Evolutionary conservation across 441 rosid species (phyloP), one percentile per base, ranked within the genome.

Genomic region (Arabidopsis lyrata): DNA sequence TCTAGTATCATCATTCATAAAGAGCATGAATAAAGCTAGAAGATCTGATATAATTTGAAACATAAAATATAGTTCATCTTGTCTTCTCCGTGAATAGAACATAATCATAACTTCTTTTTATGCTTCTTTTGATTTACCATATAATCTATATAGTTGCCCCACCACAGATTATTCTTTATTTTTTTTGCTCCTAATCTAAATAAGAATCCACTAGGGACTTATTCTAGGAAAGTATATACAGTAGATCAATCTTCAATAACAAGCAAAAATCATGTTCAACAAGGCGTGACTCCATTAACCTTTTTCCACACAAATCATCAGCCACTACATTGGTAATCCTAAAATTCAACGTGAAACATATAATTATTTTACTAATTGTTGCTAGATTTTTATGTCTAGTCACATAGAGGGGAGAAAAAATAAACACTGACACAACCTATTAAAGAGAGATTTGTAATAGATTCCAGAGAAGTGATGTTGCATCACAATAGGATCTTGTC

Each of bases 11-110:
- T 77, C 34, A 67, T 72, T 77, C 70, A 66, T 48, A 66, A 72
- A 77, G 68, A 77, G 65, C 74, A 77, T 53, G 66, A 67, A 54
- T 73, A 73, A 78, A 78, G 73, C 66, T 72, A 53, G 31, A 57
- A 42, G 74, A 72, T 72, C 77, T 58, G 39, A 54, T 64, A 66
- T 73, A 67, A 78, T 78, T 78, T 67, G 65, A 66, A 66, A 67
- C 74, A 78, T 66, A 29, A 3, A 77, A 65, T 58, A 72, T 66
- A 72, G 29, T 73, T 72, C 77, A 66, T 78, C 70, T 61, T 72
- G 81, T 78, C 77, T 61, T 78, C 77, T 62, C 81, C 66, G 2
- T 73, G 74, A 60, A 72, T 55, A 72, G 74, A 77, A 78, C 81
- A 78, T 62, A 72, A 78, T 78, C 81, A 78, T 78, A 78, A 27